Base-by-base conservation (phyloP, 331 rosid species). In the Rhamnella rubrinervis region DNA sequence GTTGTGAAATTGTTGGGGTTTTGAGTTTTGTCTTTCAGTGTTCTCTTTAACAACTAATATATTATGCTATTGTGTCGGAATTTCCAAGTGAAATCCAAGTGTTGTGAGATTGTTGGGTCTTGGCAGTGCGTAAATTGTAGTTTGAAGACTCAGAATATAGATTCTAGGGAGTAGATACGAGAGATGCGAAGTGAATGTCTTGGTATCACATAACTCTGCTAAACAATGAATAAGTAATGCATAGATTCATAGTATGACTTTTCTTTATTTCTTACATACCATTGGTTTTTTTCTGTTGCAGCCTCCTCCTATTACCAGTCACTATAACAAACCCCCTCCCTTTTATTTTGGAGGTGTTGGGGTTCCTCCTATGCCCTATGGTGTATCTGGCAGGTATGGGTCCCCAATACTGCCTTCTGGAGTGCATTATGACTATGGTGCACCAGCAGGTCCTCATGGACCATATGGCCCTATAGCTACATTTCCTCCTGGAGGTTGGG, bases 311-410 rank as follows among this genome's bases (percentile, higher is more conserved):
- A 74, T 80, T 61, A 70, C 61, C 53, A 83, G 78, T 28, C 88
- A 75, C 6, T 80, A 84, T 71, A 77, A 55, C 50, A 74, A 64
- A 20, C 56, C 57, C 38, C 80, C n/a, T n/a, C n/a, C 85, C 18
- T 77, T 81, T 77, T 75, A 77, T 72, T 55, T 71, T 59, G 86
- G 85, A 65, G 82, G 84, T 37, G 55, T 75, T 18, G 82, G 71
- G 55, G 59, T 72, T 65, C 80, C 77, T 78, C 75, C 78, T 49
- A 67, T 80, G 55, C 80, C 72, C 3, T 81, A 84, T 78, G 85
- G 85, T 49, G 20, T 78, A 62, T 19, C 79, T 26, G 46, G 64
- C 73, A 72, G 79, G 39, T 75, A 75, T 68, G 87, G 87, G 40
- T 79, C 82, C 40, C 81, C 78, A 2, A 18, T 75, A 10, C 86